Base-by-base conservation (phyloP, 345 rosid genomes). In the Geranium rotundifolium region DNA sequence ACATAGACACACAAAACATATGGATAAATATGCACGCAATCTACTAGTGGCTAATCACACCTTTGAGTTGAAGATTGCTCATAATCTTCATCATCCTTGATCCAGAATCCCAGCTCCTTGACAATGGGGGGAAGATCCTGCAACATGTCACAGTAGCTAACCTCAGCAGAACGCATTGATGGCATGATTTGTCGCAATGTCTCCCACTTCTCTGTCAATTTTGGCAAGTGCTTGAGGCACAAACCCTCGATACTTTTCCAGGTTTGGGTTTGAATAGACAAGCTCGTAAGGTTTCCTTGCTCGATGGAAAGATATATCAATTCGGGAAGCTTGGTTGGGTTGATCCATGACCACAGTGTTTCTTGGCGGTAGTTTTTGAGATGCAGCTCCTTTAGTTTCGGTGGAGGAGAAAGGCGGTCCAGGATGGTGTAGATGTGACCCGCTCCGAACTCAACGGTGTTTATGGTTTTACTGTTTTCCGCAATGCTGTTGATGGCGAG, bases 61-160 rank as follows among this genome's bases (percentile, higher is more conserved):
- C n/a, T n/a, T n/a, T n/a, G n/a, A n/a, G n/a, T n/a, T n/a, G n/a
- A n/a, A n/a, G n/a, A n/a, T n/a, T n/a, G n/a, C n/a, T n/a, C n/a
- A n/a, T n/a, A 31, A 12, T 64, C 23, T 31, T 5, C 37, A 5
- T 18, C 49, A 55, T 4, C 18, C 57, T 56, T 65, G 34, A 29
- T 57, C 20, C 61, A 37, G 10, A 16, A 4, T 34, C 55, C 54
- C 19, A 39, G 54, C 23, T 65, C 57, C 29, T 39, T 55, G 2
- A 14, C 57, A 12, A 19, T 34, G 16, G 54, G 17, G 39, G 61
- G 67, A 19, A 65, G 57, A 14, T 29, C 16, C 54, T 57, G 56
- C 29, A 55, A 19, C 60, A 34, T 64, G 54, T 64, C 31, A 17
- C 60, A 64, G 30, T 56, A 54, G 57, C 60, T 56, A 27, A 63